Conservation (phyloP, 163 green algal genomes). For the Chloromonas sp. region DNA sequence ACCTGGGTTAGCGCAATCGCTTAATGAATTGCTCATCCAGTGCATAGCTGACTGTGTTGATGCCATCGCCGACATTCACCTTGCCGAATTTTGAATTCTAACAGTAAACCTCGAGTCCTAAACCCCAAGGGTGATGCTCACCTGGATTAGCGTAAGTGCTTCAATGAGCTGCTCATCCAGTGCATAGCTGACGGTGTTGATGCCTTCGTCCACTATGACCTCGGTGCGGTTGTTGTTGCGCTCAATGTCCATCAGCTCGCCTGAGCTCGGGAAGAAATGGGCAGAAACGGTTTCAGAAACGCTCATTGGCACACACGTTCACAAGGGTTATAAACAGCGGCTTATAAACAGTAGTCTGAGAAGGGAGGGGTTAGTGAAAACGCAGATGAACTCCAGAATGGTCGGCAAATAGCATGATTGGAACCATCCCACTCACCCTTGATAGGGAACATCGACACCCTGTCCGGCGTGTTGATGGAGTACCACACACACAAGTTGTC, state of each 20-base stretch:
- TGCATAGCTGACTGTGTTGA: slow-evolving; percentile 29
- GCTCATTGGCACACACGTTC: too few species aligned
- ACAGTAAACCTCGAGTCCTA: too few species aligned
- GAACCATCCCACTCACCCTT: slow-evolving; percentile 22
- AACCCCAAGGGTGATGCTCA: not conserved
- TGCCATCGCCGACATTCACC: slow-evolving; percentile 71
- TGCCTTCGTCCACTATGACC: slow-evolving; percentile 71
- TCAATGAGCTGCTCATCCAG: slow-evolving; percentile 62
- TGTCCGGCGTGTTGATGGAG: slow-evolving; percentile 59
- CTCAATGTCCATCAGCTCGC: slow-evolving; percentile 74
- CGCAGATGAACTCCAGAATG: too few species aligned
- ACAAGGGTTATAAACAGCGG: too few species aligned
- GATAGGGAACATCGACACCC: slow-evolving; percentile 51
- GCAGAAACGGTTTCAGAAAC: too few species aligned
- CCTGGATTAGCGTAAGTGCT: slow-evolving; percentile 23
- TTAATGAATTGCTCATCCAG: slow-evolving; percentile 52
- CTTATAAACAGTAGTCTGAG: too few species aligned
- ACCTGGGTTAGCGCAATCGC: slow-evolving; percentile 21
- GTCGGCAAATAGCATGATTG: not conserved
- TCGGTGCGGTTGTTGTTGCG: slow-evolving; percentile 62
- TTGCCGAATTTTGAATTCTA: slow-evolving; percentile 14
- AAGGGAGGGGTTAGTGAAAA: too few species aligned
- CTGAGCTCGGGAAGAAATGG: not conserved
- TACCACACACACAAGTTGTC: slow-evolving; percentile 82
- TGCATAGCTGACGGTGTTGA: slow-evolving; percentile 54